Conservation (phyloP, 164 flowering plant species). For the Sextonia rubra region DNA sequence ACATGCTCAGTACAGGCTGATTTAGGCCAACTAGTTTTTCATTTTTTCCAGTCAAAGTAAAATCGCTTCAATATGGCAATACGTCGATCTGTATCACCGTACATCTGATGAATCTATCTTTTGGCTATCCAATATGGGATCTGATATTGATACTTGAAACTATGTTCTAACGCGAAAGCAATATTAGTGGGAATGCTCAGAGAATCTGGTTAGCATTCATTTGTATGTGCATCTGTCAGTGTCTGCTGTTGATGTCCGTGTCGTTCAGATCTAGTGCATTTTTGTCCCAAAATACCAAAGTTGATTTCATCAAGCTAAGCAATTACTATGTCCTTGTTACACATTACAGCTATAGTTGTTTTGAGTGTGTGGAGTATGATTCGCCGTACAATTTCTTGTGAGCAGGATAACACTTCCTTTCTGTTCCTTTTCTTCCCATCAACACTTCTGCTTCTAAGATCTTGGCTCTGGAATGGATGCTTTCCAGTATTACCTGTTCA, state of each 20-base stretch:
- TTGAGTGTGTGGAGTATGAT: neutral
- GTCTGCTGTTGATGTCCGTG: neutral
- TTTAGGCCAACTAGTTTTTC: too few relatives aligned
- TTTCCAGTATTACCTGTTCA: slow-evolving; percentile 93
- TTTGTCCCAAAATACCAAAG: neutral
- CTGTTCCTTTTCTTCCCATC: slow-evolving; percentile 83
- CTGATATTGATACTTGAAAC: too few relatives aligned
- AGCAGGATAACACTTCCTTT: slow-evolving; percentile 86
- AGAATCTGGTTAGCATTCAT: neutral
- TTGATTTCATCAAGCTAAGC: neutral
- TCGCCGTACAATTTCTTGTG: slow-evolving; percentile 2
- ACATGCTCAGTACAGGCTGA: too few relatives aligned
- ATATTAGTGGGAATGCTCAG: neutral
- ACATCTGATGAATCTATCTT: too few relatives aligned
- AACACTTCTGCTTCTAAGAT: slow-evolving; percentile 51
- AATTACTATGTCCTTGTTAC: neutral
- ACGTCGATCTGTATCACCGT: too few relatives aligned
- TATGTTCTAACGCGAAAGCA: too few relatives aligned
- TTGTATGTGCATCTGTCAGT: too few relatives aligned
- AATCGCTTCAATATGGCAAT: too few relatives aligned
- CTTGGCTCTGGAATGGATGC: slow-evolving; percentile 83
- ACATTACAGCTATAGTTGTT: neutral
- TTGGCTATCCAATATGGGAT: too few relatives aligned
- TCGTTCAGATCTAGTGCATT: neutral
- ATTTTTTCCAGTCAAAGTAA: too few relatives aligned